phyloP scores from a whole-genome alignment of 768 basidiomycete species.

The Kwoniella dendrophila region DNA sequence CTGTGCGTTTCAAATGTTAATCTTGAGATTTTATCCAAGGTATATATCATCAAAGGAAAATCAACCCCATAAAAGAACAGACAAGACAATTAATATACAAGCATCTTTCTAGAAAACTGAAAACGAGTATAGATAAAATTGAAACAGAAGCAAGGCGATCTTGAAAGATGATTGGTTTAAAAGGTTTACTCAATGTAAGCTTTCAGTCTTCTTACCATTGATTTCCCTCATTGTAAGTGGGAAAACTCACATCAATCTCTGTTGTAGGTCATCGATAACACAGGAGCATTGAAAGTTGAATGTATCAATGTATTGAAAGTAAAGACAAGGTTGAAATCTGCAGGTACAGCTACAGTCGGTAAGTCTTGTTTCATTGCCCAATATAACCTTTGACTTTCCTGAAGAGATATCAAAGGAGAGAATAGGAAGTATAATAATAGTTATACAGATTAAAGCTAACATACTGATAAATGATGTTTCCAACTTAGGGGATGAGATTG shows the following conservation, averaged over 20 bases:
- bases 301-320: slow-evolving; percentile 95
- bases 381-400: no score
- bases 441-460: no score
- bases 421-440: no score
- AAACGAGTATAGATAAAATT: no score
- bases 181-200: slow-evolving; percentile 81
- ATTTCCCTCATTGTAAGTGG: background rate
- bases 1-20: no score
- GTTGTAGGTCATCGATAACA: slow-evolving; percentile 91
- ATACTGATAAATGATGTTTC: no score
- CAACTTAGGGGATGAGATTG: slow-evolving; percentile 92
- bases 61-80: background rate
- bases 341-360: slow-evolving; percentile 75
- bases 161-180: slow-evolving; percentile 84
- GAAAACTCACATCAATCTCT: background rate
- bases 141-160: background rate
- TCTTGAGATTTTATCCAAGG: no score
- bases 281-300: slow-evolving; percentile 89
- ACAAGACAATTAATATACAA: background rate
- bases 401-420: no score
- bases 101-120: background rate
- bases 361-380: slow-evolving; percentile 32
- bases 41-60: background rate
- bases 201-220: background rate
- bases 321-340: slow-evolving; percentile 71